Evolutionary conservation across 2,329 filamentous ascomycete species (phyloP), one percentile per base, ranked within the genome.

Genomic region (Paraconiothyrium sp.): DNA sequence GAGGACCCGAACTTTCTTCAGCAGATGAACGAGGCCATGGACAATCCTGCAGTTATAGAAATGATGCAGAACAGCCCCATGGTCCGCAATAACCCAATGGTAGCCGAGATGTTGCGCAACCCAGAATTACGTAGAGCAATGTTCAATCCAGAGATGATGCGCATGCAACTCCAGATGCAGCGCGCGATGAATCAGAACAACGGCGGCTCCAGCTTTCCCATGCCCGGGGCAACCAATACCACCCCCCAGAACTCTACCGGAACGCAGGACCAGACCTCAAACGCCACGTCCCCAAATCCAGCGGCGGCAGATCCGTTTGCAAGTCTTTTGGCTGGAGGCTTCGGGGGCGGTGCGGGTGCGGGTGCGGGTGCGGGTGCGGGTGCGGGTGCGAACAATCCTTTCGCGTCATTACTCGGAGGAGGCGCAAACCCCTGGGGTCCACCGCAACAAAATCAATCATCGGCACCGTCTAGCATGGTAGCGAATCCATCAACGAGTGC

Each of bases 31-130:
- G 94, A 97, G 80, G 93, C 94, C 39, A 90, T 99, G 78, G 92
- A 94, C 79, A 98, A 98, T 80, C 94, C 95, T n/a, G 88, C 90
- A 20, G 91, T 99, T 71, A 87, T 98, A 75, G 93, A 98, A 75
- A 92, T 96, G 87, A 92, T 85, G 70, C 75, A 81, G 60, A 80
- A 84, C 64, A 83, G 79, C 62, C 83, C 83, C 3, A 84, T 98
- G 86, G 73, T 99, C 71, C 89, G 95, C 71, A 88, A 91, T 74
- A 97, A 97, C 76, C 95, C 95, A 2, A 90, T 93, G 85, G 92
- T 92, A 24, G 88, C 93, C 69, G 89, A 96, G 74, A 90, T 97
- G 79, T 88, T 99, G 72, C 90, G 93, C 63, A 95, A 94, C 27
- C 94, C 94, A 0, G 87, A 93, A 66, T 93, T 98, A 81, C 88